Evolutionary conservation across 495 filamentous ascomycete species (phyloP).

Genomic region (Talaromyces thailandensis): DNA sequence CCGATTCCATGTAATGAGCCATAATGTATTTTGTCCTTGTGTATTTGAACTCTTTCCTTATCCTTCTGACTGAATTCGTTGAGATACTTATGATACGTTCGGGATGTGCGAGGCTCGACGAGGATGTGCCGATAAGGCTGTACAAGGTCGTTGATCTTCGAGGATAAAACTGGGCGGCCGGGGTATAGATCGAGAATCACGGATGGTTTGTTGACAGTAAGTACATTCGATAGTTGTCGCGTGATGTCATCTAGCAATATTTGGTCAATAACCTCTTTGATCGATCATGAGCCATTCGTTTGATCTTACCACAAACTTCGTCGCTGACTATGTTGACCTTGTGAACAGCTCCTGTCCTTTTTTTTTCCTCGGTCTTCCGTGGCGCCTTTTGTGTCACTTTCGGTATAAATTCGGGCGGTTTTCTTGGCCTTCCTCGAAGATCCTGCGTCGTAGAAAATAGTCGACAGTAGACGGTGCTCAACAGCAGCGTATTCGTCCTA

Average conservation of each 20-base stretch:
- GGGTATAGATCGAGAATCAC: constrained; percentile 84
- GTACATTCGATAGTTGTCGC: constrained; percentile 45
- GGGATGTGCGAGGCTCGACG: constrained; percentile 50
- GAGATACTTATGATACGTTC: constrained; percentile 48
- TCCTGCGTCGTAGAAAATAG: background rate
- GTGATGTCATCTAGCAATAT: constrained; percentile 32
- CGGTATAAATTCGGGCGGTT: background rate
- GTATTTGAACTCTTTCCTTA: background rate
- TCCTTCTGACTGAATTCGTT: constrained; percentile 45
- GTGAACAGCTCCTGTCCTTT: background rate
- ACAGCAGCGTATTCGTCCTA: background rate
- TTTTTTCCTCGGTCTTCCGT: background rate
- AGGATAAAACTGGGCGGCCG: constrained; percentile 63
- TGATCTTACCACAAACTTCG: constrained; percentile 47
- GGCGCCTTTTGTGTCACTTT: too few relatives aligned
- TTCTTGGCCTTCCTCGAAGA: background rate
- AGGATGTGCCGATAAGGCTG: constrained; percentile 73
- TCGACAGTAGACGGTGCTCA: background rate
- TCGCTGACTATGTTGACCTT: constrained; percentile 44
- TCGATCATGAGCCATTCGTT: background rate
- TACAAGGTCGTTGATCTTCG: constrained; percentile 61
- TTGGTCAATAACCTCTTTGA: background rate
- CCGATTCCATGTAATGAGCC: background rate
- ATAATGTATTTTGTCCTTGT: background rate
- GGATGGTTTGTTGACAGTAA: constrained; percentile 55